Evolutionary conservation across 164 flowering plant species (phyloP), one percentile per base, ranked within the genome.

Genomic region (Nelumbo lutea): DNA sequence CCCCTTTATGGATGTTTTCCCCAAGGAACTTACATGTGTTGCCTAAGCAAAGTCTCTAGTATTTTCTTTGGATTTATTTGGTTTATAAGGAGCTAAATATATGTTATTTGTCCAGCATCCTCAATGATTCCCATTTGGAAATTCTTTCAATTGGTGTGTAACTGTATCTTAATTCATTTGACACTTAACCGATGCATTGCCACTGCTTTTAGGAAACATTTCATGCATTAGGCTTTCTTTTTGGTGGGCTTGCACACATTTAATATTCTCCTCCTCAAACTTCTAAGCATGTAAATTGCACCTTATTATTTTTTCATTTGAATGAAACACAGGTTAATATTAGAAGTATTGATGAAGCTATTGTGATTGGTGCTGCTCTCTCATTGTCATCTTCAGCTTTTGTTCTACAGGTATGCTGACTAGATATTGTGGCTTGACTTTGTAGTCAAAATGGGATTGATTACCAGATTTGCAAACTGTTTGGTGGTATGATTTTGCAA

Each of bases 311-410:
- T 13, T 52, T 58, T 51, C 61, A 39, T 69, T 62, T 61, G 62
- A 40, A 47, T 64, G 66, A 46, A 74, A 55, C 72, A 72, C 88
- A 94, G 99, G 99, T 95, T 39, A 95, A 95, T 70, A 95, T 95
- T 76, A 87, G 99, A 89, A 95, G 90, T 62, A 66, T 89, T 67
- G 99, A 95, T 77, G 99, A 95, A 76, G 99, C 99, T 68, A 59
- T 95, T 63, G 97, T 95, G 55, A 95, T 95, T 75, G 97, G 99
- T 60, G 96, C 99, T 81, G 99, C 99, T 79, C 88, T 95, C 53
- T 95, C 98, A 68, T 78, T 95, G 73, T 95, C 99, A 41, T 95
- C 99, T 76, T 95, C 99, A 52, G 97, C 99, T 66, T 95, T 95
- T 84, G 99, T 95, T 73, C 85, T 95, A 66, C 99, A 95, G 97